Evolutionary conservation across 169 alveolate genomes (phyloP).

Genomic region (Plasmodium inui): DNA sequence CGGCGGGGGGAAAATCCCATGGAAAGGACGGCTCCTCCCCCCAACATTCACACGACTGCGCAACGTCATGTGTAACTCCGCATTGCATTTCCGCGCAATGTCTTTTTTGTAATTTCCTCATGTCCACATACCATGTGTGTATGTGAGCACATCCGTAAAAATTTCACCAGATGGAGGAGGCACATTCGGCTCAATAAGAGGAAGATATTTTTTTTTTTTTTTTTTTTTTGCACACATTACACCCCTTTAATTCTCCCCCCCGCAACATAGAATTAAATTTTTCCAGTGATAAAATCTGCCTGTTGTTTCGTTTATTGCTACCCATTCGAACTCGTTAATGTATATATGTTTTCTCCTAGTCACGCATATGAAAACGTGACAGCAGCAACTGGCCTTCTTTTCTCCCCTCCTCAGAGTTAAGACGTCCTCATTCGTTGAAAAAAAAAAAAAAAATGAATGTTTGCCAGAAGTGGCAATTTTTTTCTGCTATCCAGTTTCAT

Average conservation of each 20-base stretch:
- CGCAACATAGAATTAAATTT: background rate
- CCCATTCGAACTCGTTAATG: conserved; percentile 7
- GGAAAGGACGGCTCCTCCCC: background rate
- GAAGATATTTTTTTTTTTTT: background rate
- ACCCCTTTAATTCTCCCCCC: background rate
- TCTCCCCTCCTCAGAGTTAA: background rate
- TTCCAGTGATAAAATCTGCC: background rate
- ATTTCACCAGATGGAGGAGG: background rate
- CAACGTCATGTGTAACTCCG: background rate
- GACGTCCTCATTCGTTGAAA: background rate
- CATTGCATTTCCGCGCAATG: background rate
- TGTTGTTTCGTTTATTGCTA: background rate
- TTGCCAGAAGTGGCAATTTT: background rate
- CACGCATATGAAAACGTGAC: background rate
- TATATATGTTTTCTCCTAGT: background rate
- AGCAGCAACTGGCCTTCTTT: background rate
- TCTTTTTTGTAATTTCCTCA: background rate
- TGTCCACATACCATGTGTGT: background rate
- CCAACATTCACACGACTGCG: background rate
- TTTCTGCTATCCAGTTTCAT: background rate
- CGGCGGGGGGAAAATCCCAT: background rate
- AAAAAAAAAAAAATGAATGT: background rate
- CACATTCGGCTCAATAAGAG: background rate
- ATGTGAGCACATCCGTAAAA: background rate
- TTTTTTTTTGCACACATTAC: background rate